Base-by-base conservation (phyloP, 2,329 filamentous ascomycete species). In the Aspergillus puulaauensis region DNA sequence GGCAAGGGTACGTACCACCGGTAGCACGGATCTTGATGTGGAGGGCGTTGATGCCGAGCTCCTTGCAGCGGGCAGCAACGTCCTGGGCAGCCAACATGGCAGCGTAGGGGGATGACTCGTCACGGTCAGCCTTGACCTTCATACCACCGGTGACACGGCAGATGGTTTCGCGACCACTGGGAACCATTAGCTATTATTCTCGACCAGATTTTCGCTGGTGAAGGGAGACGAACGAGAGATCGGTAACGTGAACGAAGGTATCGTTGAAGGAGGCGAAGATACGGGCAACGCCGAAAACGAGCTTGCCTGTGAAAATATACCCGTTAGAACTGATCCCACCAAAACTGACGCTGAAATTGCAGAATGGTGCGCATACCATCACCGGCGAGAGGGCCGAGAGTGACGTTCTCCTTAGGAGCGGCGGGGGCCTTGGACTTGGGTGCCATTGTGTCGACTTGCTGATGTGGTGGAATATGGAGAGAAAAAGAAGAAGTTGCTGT, bases 21-120 rank as follows among this genome's bases (percentile, higher is more conserved):
- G 95, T 99, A 79, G 95, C 96, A 79, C 96, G 89, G 86, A 99
- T 99, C 91, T 99, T 99, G 87, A 99, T 96, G 88, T 99, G 96
- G 67, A 99, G 91, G 77, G 95, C 93, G 79, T 92, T 97, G 77
- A 95, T 93, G 70, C 86, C 87, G 72, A 93, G 81, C 76, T 91
- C 87, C 81, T 90, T 90, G 84, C 91, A 95, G 82, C 95, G 91
- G 79, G 86, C 83, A 75, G 95, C 95, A 78, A 96, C 92, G 80
- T 96, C 93, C 87, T 99, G 95, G 69, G 95, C 95, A 83, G 95
- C 95, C 90, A 99, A 93, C 95, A 99, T 99, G 83, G 95, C 95
- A 76, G 95, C 95, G 87, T 99, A 99, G 75, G 95, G 95, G 71
- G 95, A 98, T 75, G 93, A 98, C 86, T 99, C 95, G 84, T 99